Base-by-base conservation (phyloP, 179 eudicot species). In the Actinidia polygama region DNA sequence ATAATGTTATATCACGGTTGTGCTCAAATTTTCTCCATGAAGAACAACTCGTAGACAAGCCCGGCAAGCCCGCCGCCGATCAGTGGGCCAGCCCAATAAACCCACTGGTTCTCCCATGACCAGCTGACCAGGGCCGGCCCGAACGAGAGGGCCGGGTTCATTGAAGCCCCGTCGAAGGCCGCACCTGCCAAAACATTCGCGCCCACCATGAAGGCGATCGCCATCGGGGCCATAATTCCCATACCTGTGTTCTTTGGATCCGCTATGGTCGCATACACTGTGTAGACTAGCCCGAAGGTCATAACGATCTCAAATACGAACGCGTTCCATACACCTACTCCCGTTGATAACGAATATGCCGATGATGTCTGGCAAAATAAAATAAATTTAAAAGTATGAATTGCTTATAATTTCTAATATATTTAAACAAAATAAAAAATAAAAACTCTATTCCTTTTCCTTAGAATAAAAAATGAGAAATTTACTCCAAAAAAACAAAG, bases 51-150 rank as follows among this genome's bases (percentile, higher is more conserved):
- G n/a, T 70, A 70, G 75, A 70, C 49, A 6, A 70, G 23, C 11
- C 50, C 75, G 16, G 75, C 54, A 18, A 70, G 54, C 75, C 75
- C 75, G 21, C 75, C 75, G 14, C 75, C 75, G 10, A 70, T 7
- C 10, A 70, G 53, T 16, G 75, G 75, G 53, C 75, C 75, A 16
- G 75, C 75, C 75, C 75, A 70, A 18, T 70, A 70, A 53, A 70
- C 75, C 75, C 75, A 70, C 23, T 70, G 75, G 54, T 70, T 70
- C n/a, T 7, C 53, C 75, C 75, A 70, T 10, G 75, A 4, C 75
- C 75, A 70, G 75, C 75, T 44, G 11, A 70, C 54, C 24, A 63
- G 24, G 68, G 68, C 68, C 26, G 68, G 68, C 6, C 68, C 68
- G 16, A 63, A 63, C 26, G 68, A 63, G 10, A 63, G 26, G 36